Conservation (phyloP, 108 stramenopile species). For the Schizochytrium sp. region DNA sequence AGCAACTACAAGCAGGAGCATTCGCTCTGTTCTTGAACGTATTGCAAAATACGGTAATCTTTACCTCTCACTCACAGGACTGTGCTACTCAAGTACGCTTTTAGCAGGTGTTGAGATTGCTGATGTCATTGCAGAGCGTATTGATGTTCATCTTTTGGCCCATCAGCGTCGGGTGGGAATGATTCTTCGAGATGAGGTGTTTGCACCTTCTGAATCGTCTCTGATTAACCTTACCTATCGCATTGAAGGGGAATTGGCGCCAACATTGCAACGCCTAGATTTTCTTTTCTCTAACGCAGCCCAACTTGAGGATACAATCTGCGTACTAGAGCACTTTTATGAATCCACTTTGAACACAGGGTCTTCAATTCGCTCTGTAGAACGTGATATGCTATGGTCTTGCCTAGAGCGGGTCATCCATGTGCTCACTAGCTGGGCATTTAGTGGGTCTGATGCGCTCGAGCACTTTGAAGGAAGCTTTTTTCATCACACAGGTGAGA, state of each 20-base stretch:
- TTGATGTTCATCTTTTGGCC: background rate
- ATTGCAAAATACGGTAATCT: background rate
- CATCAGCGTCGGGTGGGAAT: constrained; percentile 10
- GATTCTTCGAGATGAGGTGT: background rate
- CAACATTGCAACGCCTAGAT: background rate
- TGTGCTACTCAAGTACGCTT: background rate
- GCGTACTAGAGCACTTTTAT: background rate
- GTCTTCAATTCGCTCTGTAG: background rate
- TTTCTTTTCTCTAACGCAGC: background rate
- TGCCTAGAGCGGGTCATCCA: constrained; percentile 18
- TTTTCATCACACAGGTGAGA: background rate
- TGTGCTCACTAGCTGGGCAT: background rate
- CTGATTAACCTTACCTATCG: background rate
- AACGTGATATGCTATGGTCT: constrained; percentile 17
- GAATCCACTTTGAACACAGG: background rate
- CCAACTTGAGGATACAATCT: background rate
- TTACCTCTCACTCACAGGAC: background rate
- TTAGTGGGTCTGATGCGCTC: background rate
- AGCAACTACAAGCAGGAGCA: background rate
- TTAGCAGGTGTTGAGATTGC: background rate
- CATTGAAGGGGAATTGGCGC: background rate
- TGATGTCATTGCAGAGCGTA: background rate
- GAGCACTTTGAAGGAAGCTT: constrained; percentile 41
- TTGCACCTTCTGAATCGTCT: background rate
- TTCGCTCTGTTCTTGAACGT: background rate